These are phyloP conservation scores for Yamadazyma kitorensis DNA, from an alignment of 805 yeast species.

Conservation along the genomic window DNA sequence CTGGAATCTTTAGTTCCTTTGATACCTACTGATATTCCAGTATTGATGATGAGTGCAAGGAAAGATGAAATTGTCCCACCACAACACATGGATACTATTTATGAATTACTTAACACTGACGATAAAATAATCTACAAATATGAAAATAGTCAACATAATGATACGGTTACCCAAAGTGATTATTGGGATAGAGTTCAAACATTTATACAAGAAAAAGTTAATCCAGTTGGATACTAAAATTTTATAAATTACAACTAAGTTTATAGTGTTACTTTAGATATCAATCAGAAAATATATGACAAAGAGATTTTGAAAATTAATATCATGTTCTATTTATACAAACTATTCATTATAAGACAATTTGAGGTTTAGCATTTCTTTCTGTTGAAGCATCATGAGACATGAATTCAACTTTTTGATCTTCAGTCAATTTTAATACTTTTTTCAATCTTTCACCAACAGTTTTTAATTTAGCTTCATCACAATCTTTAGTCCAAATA, in stretches of 20 bases:
- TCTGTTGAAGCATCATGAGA: constrained; percentile 56
- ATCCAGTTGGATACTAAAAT: constrained; percentile 35
- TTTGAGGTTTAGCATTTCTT: constrained; percentile 37
- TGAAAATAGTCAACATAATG: constrained; percentile 72
- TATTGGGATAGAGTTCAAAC: constrained; percentile 73
- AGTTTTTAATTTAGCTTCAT: constrained; percentile 58
- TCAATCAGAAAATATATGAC: no score
- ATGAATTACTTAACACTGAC: constrained; percentile 46
- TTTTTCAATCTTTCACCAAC: constrained; percentile 87
- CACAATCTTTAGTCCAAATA: constrained; percentile 87
- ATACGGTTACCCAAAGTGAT: constrained; percentile 68
- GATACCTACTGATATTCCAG: constrained; percentile 56
- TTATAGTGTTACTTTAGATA: no score
- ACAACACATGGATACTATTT: constrained; percentile 64
- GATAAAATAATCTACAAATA: constrained; percentile 54
- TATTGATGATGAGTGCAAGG: constrained; percentile 68
- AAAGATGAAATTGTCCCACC: constrained; percentile 94
- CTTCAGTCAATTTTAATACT: constrained; percentile 71
- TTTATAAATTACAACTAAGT: no score
- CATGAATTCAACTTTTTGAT: constrained; percentile 76
- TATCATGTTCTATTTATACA: no score
- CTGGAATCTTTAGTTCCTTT: constrained; percentile 58
- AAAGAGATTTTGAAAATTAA: no score
- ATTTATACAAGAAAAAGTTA: constrained; percentile 47
- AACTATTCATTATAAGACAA: constrained; percentile 23